phyloP scores from a whole-genome alignment of 768 basidiomycete species.

The Ephemerocybe angulata region DNA sequence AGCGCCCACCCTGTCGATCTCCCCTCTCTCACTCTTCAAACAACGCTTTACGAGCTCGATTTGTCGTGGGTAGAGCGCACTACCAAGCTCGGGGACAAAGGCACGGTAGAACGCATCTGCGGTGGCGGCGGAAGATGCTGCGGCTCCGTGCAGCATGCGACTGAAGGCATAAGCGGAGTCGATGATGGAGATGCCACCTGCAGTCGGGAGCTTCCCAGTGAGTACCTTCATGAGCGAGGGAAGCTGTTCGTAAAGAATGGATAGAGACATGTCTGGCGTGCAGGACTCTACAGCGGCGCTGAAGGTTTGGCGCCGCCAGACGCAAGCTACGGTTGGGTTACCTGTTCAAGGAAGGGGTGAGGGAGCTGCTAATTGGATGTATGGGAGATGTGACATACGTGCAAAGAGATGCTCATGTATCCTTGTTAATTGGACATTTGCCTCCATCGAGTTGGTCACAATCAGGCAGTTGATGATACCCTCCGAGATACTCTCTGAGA shows the following conservation, averaged over 20 bases:
- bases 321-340: slow-evolving; percentile 82
- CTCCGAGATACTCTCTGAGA: slow-evolving; percentile 71
- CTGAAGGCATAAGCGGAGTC: slow-evolving; percentile 76
- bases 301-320: slow-evolving; percentile 89
- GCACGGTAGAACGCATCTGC: slow-evolving; percentile 82
- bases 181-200: slow-evolving; percentile 55
- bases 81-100: slow-evolving; percentile 81
- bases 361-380: not conserved
- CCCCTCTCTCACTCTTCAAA: slow-evolving; percentile 68
- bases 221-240: slow-evolving; percentile 60
- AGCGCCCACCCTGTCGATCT: slow-evolving; percentile 72
- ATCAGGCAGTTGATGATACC: slow-evolving; percentile 84
- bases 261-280: slow-evolving; percentile 64
- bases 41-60: slow-evolving; percentile 86
- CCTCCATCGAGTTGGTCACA: slow-evolving; percentile 80
- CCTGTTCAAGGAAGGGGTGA: slow-evolving; percentile 38
- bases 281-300: slow-evolving; percentile 79
- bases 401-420: slow-evolving; percentile 88
- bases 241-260: slow-evolving; percentile 69
- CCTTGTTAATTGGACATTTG: slow-evolving; percentile 78
- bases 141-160: slow-evolving; percentile 73
- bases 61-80: slow-evolving; percentile 68
- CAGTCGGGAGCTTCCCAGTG: slow-evolving; percentile 36
- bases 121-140: slow-evolving; percentile 43
- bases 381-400: slow-evolving; percentile 45